Evolutionary conservation across 352 stramenopile species (phyloP), one percentile per base, ranked within the genome.

Genomic region (Pythium scleroteichum): DNA sequence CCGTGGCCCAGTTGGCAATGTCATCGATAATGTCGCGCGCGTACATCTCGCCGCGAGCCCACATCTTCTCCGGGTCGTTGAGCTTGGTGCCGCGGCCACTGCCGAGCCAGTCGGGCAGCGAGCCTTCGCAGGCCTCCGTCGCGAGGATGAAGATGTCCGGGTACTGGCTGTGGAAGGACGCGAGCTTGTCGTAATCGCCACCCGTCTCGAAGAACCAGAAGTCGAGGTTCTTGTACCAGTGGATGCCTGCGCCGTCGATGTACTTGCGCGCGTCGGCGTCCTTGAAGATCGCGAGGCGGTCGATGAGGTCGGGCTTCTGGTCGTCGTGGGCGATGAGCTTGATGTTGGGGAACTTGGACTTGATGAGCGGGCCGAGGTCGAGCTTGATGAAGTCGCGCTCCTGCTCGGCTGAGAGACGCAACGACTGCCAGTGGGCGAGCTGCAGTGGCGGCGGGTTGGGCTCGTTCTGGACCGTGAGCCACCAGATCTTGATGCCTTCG

Each of bases 11-110:
- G 70, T 91, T 90, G 50, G 76, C 72, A 20, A 97, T 48, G 65
- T 97, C 87, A 19, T 80, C 71, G 56, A 97, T 83, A 53, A 97
- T 94, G 59, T 97, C 85, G 29, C 85, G 82, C n/a, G 78, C 79
- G 53, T 95, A 90, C 52, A 84, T 78, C 53, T 96, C 80, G 3
- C 72, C 87, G 49, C 82, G 78, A 19, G 81, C 54, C 85, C 85
- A 95, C 39, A 72, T 67, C 13, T 67, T 73, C 2, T 71, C 65
- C 16, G 72, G 57, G 17, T 84, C 68, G 26, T 81, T 44, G 14
- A 82, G 22, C 53, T 74, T 86, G 4, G 81, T 66, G 26, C 77
- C 71, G 13, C 74, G 68, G n/a, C 80, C 78, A 10, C 76, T 87
- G 38, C 75, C 61, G n/a, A 85, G 52, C 5, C 59, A 69, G 26